Base-by-base conservation (phyloP, 1,139 yeast species). In the Pichia sp. region DNA sequence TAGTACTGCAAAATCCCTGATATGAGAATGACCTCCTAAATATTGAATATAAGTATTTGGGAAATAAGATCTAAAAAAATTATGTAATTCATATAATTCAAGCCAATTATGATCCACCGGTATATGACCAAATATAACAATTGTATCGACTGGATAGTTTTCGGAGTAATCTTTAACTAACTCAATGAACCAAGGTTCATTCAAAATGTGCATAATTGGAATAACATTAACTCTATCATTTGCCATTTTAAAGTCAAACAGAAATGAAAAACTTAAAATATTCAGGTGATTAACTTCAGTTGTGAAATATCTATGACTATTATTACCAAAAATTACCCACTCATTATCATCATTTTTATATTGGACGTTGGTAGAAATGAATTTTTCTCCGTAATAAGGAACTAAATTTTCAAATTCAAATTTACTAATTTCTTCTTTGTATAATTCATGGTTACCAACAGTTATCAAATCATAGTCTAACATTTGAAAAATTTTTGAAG, bases 11-110 rank as follows among this genome's bases (percentile, higher is more conserved):
- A 84, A 91, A 68, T 93, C 98, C 57, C 99, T 75, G 41, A 93
- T 82, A 67, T 93, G 99, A 43, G 95, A 83, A 68, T 93, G 99
- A 0, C 98, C 99, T 0, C 98, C 98, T 67, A 93, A 84, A 64
- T 87, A 87, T 63, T 89, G 96, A 49, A 93, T 87, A 1, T 83
- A 74, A 0, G 78, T 76, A 30, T 73, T 63, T 2, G 95, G 91
- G 62, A 79, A 84, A 41, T 67, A 73, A 27, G 66, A 56, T 51
- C 98, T 76, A 44, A 93, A 69, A 11, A 68, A 70, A 0, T 64
- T 44, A 60, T 86, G 89, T 39, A 86, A 67, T 2, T 67, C 60
- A 49, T 73, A 71, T 60, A 84, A 70, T 61, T 87, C 96, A 3
- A 71, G 66, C 80, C 84, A 79, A 22, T 63, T 58, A 55, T 73